Conservation (phyloP, 1,139 yeast genomes). For the Eremothecium gossypii region DNA sequence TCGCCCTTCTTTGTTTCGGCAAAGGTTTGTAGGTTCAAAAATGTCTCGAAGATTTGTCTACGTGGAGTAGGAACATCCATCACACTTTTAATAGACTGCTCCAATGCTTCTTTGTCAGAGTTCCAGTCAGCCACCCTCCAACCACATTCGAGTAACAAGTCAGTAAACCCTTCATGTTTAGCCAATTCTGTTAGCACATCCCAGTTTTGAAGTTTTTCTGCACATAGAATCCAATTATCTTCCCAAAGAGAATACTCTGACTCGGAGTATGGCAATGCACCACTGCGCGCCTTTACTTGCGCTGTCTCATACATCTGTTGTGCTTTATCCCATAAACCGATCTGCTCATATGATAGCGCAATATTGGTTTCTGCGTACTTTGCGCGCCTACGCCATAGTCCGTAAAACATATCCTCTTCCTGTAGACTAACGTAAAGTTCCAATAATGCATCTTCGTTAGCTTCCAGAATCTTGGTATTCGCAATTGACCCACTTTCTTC, state of each 20-base stretch:
- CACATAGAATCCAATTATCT: slow-evolving; percentile 96
- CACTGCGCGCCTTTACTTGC: slow-evolving; percentile 92
- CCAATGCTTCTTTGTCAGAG: slow-evolving; percentile 87
- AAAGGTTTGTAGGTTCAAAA: slow-evolving; percentile 83
- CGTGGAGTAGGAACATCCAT: slow-evolving; percentile 99
- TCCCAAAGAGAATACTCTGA: slow-evolving; percentile 97
- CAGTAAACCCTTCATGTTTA: slow-evolving; percentile 95
- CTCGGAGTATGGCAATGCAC: slow-evolving; percentile 90
- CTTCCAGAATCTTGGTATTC: slow-evolving; percentile 67
- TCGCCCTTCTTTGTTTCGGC: slow-evolving; percentile 80
- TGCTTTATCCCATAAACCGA: slow-evolving; percentile 93
- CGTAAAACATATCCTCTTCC: slow-evolving; percentile 96
- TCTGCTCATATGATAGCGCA: slow-evolving; percentile 88
- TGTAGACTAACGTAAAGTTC: slow-evolving; percentile 83
- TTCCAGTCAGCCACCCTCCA: slow-evolving; percentile 99
- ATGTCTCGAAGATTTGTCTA: slow-evolving; percentile 90
- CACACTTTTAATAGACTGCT: slow-evolving; percentile 87
- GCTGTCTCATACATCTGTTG: slow-evolving; percentile 94
- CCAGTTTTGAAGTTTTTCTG: slow-evolving; percentile 97
- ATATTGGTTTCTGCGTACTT: slow-evolving; percentile 87
- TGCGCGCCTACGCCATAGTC: slow-evolving; percentile 93
- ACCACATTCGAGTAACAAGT: slow-evolving; percentile 88
- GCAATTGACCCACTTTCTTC: slow-evolving; percentile 60
- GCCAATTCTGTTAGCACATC: slow-evolving; percentile 94
- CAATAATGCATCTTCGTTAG: slow-evolving; percentile 82